Percentiles rank a stretch among this genome's conserved stretches.
Evolutionary conservation across 176 grass and related monocot species (phyloP).

Genomic region (Dendrocalamus sinicus): DNA sequence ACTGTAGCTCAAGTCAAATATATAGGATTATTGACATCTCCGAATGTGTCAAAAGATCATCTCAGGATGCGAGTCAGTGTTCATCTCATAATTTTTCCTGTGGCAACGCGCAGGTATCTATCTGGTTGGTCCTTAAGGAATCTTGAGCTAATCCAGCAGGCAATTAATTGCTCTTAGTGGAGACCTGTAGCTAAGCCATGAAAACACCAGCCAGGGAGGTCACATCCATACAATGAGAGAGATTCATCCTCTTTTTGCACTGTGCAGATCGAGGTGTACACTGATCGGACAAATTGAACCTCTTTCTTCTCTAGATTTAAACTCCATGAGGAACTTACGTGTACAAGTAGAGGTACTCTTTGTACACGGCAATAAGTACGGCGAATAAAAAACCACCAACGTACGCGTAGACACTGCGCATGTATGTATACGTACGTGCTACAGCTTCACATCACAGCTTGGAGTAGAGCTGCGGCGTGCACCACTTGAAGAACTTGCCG

Average conservation of each 20-base stretch:
- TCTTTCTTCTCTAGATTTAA: too few species aligned
- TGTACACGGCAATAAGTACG: background rate
- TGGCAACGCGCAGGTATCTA: background rate
- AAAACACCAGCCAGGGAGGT: too few species aligned
- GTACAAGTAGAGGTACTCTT: too few species aligned
- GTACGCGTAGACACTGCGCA: background rate
- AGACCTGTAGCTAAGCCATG: too few species aligned
- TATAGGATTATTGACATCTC: background rate
- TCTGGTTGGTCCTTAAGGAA: too few species aligned
- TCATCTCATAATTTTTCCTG: background rate
- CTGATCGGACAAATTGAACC: too few species aligned
- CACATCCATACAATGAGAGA: too few species aligned
- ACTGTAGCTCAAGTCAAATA: background rate
- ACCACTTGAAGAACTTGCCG: conserved; percentile 72
- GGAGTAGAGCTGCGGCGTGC: conserved; percentile 58
- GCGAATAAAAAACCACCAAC: background rate
- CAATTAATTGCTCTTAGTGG: too few species aligned
- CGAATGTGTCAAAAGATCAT: background rate
- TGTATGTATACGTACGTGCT: background rate
- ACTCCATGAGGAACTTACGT: too few species aligned
- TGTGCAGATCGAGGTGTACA: too few species aligned
- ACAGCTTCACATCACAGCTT: conserved; percentile 43
- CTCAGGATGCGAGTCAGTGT: background rate
- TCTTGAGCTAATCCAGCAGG: too few species aligned
- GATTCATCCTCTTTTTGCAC: too few species aligned